Evolutionary conservation across 2,329 filamentous ascomycete genomes (phyloP), one percentile per base, ranked within the genome.

Genomic region (Moelleriella libera): DNA sequence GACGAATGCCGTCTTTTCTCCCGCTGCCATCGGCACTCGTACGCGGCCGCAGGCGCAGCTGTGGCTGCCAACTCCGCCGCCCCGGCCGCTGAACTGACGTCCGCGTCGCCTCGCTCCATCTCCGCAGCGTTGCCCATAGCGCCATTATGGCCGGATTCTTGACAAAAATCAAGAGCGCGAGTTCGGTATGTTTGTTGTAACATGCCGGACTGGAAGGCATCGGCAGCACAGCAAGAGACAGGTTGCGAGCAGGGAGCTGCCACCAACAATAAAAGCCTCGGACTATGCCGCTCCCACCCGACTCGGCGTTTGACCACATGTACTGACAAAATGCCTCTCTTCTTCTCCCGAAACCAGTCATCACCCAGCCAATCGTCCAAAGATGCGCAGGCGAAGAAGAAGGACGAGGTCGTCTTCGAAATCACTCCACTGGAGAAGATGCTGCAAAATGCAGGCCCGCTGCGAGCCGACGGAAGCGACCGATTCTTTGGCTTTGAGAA

Each of bases 401-500:
- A 76, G 54, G 75, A 79, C 43, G 75, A 80, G 54, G 61, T 67
- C n/a, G 53, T 65, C n/a, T 66, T 67, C n/a, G 79, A 82, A 57
- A 56, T 74, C 47, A 82, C 78, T 2, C 78, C 80, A 3, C 56
- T 83, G 49, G 75, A 82, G 57, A 82, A 88, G 71, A 84, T 94
- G 74, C 74, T 98, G 32, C 76, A 81, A 57, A 83, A 87, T 65
- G 81, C 86, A 50, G 89, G 88, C 4, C 81, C 89, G 2, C 69
- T 94, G 55, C 81, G 88, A 58, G 72, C 76, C 55, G 89, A 97
- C 66, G 92, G 92, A 47, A 95, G 86, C 62, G 92, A 97, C 70
- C 94, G 95, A 70, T 98, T 95, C 70, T 97, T 94, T 68, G 92
- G 92, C 12, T 83, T 97, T 63, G 92, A 98, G 68, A 98, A 98